A percentile compares a stretch with the other conserved stretches of the same genome.
These are phyloP conservation scores for Neonectria faginata DNA, from an alignment of 2,329 filamentous ascomycete genomes.

Conservation along the genomic window DNA sequence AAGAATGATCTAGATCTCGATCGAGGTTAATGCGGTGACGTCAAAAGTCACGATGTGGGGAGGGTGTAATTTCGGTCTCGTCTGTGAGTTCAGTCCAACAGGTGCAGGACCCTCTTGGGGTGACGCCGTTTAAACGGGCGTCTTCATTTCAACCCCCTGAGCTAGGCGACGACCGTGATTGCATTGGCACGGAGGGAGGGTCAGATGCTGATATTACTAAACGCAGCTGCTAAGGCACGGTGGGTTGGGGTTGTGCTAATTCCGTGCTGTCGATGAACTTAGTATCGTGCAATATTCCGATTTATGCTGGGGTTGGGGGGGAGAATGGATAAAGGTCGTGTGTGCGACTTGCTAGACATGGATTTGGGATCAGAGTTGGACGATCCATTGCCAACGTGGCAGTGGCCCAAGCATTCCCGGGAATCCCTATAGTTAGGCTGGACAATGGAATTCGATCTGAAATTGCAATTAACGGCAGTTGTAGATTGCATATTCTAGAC, in stretches of 20 bases:
- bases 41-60: slow-evolving; percentile 41
- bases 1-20: slow-evolving; percentile 37
- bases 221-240: not conserved
- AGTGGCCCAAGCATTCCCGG: slow-evolving; percentile 16
- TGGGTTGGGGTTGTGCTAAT: slow-evolving; percentile 17
- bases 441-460: slow-evolving; percentile 3
- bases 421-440: not conserved
- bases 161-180: slow-evolving; percentile 13
- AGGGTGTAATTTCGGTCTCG: slow-evolving; percentile 38
- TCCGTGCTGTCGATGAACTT: slow-evolving; percentile 12
- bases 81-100: slow-evolving; percentile 26
- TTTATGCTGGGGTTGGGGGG: slow-evolving; percentile 15
- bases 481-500: too few species aligned
- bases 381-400: slow-evolving; percentile 15
- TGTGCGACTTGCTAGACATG: slow-evolving; percentile 2
- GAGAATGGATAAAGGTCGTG: not conserved
- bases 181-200: not conserved
- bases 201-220: not conserved
- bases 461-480: slow-evolving; percentile 1
- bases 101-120: slow-evolving; percentile 5
- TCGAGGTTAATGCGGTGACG: slow-evolving; percentile 35
- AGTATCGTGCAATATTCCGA: slow-evolving; percentile 9
- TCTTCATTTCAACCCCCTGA: slow-evolving; percentile 30
- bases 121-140: slow-evolving; percentile 14
- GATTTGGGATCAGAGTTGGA: slow-evolving; percentile 8